A percentile compares a stretch with the other conserved stretches of the same genome.
These are phyloP conservation scores for Aureobasidium namibiae DNA, from an alignment of 2,329 filamentous ascomycete genomes.

Conservation along the genomic window DNA sequence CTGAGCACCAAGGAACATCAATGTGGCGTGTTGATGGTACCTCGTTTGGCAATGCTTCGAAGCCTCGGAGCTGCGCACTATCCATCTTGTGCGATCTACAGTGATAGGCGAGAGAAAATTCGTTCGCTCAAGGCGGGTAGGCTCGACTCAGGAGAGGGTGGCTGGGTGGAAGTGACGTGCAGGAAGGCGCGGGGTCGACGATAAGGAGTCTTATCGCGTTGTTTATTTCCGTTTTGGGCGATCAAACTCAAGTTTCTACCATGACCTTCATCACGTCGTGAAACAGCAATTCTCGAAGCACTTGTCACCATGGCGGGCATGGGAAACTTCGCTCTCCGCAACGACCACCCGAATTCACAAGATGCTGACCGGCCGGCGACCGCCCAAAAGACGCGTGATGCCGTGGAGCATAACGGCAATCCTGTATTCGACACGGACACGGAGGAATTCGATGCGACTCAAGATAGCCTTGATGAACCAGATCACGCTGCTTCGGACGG, in stretches of 20 bases:
- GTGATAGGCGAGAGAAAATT: no score
- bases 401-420: constrained; percentile 8
- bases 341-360: not conserved
- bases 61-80: constrained; percentile 11
- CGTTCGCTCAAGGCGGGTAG: not conserved
- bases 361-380: constrained; percentile 10
- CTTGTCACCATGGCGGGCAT: not conserved
- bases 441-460: constrained; percentile 29
- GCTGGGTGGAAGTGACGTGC: not conserved
- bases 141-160: not conserved
- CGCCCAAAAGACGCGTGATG: not conserved
- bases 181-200: not conserved
- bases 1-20: not conserved
- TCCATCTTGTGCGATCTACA: not conserved
- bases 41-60: constrained; percentile 27
- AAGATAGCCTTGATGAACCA: constrained; percentile 14
- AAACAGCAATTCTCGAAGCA: not conserved
- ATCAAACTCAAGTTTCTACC: not conserved
- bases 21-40: constrained; percentile 13
- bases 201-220: constrained; percentile 7
- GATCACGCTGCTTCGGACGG: constrained; percentile 3
- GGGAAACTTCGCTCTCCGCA: not conserved
- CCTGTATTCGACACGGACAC: constrained; percentile 31
- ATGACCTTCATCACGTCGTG: not conserved
- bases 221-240: no score